Percentiles rank a stretch among this genome's conserved stretches.
These are phyloP conservation scores for Hymenoscyphus repandus DNA, from an alignment of 2,329 filamentous ascomycete species.

Conservation along the genomic window DNA sequence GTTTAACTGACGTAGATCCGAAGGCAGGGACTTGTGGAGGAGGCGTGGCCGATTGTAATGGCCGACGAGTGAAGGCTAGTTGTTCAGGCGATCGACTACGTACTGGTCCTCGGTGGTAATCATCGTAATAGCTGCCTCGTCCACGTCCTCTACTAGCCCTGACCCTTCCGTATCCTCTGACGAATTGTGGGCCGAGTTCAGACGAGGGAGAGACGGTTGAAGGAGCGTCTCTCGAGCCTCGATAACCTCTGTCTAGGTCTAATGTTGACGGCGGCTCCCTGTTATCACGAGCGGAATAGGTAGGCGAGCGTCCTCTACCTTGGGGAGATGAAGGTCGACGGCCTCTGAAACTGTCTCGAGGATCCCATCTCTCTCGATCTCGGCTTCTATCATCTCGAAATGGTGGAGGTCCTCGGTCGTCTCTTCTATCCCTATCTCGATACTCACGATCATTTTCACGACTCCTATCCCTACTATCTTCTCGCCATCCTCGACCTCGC, in stretches of 20 bases:
- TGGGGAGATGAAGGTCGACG: constrained; percentile 59
- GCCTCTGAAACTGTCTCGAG: constrained; percentile 47
- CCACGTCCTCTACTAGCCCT: constrained; percentile 40
- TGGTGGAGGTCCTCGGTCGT: constrained; percentile 39
- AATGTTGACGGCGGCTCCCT: constrained; percentile 54
- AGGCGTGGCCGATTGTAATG: constrained; percentile 44
- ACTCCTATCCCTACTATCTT: constrained; percentile 60
- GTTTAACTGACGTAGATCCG: constrained; percentile 33
- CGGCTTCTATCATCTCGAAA: constrained; percentile 56
- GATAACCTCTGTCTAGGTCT: constrained; percentile 61
- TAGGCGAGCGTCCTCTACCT: constrained; percentile 59
- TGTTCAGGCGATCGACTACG: constrained; percentile 30
- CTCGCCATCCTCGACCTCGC: constrained; percentile 52
- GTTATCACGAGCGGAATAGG: constrained; percentile 48
- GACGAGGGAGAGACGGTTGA: constrained; percentile 66
- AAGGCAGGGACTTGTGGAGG: constrained; percentile 52
- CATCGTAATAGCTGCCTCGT: constrained; percentile 50
- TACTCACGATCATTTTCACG: constrained; percentile 38
- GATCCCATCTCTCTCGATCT: constrained; percentile 46
- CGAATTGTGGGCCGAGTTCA: constrained; percentile 45
- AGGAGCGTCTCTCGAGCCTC: constrained; percentile 68
- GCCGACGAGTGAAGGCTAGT: constrained; percentile 26
- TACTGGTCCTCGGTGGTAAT: constrained; percentile 37
- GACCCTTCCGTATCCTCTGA: constrained; percentile 45
- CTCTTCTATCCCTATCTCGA: constrained; percentile 45